Evolutionary conservation across 2,329 filamentous ascomycete genomes (phyloP).

Genomic region (Trichoderma sp.): DNA sequence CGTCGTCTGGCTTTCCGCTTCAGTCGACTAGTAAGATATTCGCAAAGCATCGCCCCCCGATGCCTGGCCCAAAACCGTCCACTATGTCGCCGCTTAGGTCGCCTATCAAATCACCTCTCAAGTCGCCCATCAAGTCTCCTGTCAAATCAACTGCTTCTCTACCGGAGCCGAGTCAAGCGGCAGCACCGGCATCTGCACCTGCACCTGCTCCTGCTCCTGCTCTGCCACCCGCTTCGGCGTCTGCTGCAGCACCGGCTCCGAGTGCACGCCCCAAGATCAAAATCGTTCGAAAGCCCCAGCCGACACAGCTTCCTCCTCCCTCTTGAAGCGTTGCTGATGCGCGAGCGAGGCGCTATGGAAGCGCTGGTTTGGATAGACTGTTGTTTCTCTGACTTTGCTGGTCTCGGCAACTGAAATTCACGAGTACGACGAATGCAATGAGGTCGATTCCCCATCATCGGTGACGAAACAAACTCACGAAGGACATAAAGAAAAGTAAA

Average conservation of each 20-base stretch:
- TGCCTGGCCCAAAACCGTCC: slow-evolving; percentile 29
- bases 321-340: not conserved
- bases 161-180: slow-evolving; percentile 27
- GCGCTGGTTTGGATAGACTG: too few species aligned
- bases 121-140: slow-evolving; percentile 21
- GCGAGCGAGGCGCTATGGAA: not conserved
- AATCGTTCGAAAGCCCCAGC: slow-evolving; percentile 43
- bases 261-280: slow-evolving; percentile 43
- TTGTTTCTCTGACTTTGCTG: not conserved
- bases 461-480: not conserved
- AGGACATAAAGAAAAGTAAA: not conserved
- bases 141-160: slow-evolving; percentile 34
- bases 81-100: slow-evolving; percentile 30
- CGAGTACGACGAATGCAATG: not conserved
- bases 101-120: slow-evolving; percentile 29
- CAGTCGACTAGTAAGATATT: slow-evolving; percentile 36
- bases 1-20: slow-evolving; percentile 33
- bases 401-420: too few species aligned
- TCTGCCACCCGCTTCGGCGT: slow-evolving; percentile 16
- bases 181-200: slow-evolving; percentile 35
- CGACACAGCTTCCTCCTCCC: slow-evolving; percentile 21
- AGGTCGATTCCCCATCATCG: not conserved
- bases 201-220: slow-evolving; percentile 28
- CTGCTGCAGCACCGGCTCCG: slow-evolving; percentile 33
- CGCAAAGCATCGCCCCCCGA: slow-evolving; percentile 33